phyloP scores from a whole-genome alignment of 148 eudicot genomes.

The Fagopyrum tataricum region DNA sequence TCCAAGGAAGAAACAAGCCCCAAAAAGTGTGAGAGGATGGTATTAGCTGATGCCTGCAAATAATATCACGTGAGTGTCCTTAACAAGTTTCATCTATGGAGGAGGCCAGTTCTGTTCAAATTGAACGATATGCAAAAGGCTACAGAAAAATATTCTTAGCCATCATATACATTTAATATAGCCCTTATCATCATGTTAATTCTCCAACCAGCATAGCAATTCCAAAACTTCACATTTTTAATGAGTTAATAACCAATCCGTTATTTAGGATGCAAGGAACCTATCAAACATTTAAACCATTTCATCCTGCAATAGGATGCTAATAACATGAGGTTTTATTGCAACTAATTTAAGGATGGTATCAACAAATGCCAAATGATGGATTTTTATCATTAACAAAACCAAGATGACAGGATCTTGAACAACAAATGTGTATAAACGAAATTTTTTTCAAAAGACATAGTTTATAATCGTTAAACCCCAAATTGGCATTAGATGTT shows the following conservation, averaged over 20 bases:
- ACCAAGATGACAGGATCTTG: neutral
- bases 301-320: neutral
- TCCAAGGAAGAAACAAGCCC: slow-evolving; percentile 81
- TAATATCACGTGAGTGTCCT: neutral
- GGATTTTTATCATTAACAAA: neutral
- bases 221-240: neutral
- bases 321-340: neutral
- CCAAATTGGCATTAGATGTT: neutral
- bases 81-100: neutral
- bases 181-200: too few species aligned
- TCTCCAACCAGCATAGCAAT: neutral
- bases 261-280: neutral
- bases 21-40: slow-evolving; percentile 79
- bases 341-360: neutral
- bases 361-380: neutral
- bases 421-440: neutral
- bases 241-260: neutral
- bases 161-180: too few species aligned
- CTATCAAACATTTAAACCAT: neutral
- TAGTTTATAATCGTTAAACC: neutral
- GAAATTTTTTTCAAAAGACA: neutral
- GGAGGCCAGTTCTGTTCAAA: too few species aligned
- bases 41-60: slow-evolving; percentile 92
- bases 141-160: too few species aligned
- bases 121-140: too few species aligned